These are phyloP conservation scores for Trypanosoma rangeli DNA, from an alignment of 208 protist genomes.

Conservation along the genomic window DNA sequence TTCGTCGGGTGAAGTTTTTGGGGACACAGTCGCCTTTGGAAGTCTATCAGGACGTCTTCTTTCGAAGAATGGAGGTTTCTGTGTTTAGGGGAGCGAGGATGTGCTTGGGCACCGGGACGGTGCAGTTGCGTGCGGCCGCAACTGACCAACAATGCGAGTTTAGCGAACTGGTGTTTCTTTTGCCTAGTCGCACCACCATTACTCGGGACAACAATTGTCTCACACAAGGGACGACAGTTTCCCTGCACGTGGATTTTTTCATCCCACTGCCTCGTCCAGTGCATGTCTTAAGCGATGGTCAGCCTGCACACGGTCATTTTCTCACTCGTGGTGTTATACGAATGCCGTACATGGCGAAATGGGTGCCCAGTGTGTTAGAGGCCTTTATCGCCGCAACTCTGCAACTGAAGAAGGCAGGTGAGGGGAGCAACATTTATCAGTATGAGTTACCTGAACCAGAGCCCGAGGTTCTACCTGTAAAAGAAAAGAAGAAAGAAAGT, in stretches of 20 bases:
- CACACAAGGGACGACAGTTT: slow-evolving; percentile 44
- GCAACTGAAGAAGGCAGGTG: slow-evolving; percentile 15
- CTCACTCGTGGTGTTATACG: slow-evolving; percentile 65
- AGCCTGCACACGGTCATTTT: slow-evolving; percentile 32
- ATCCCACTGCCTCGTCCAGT: slow-evolving; percentile 42
- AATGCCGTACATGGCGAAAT: slow-evolving; percentile 66
- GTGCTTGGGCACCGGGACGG: slow-evolving; percentile 42
- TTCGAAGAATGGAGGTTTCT: slow-evolving; percentile 24
- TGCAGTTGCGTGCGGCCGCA: slow-evolving; percentile 54
- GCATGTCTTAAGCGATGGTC: slow-evolving; percentile 60
- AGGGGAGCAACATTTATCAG: slow-evolving; percentile 28
- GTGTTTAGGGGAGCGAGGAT: slow-evolving; percentile 16
- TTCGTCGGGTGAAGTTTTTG: slow-evolving; percentile 30
- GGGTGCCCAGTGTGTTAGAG: slow-evolving; percentile 42
- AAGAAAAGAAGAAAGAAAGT: slow-evolving; percentile 30
- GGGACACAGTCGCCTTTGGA: slow-evolving; percentile 23
- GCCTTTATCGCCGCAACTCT: slow-evolving; percentile 42
- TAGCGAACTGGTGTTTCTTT: slow-evolving; percentile 38
- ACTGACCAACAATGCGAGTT: slow-evolving; percentile 48
- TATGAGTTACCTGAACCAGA: slow-evolving; percentile 10
- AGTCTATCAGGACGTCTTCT: slow-evolving; percentile 28
- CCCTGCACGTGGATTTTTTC: slow-evolving; percentile 65
- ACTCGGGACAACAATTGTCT: slow-evolving; percentile 40
- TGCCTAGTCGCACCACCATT: slow-evolving; percentile 31
- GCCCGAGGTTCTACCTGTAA: slow-evolving; percentile 21